Base-by-base conservation (phyloP, 352 stramenopile genomes). In the Peronospora destructor region DNA sequence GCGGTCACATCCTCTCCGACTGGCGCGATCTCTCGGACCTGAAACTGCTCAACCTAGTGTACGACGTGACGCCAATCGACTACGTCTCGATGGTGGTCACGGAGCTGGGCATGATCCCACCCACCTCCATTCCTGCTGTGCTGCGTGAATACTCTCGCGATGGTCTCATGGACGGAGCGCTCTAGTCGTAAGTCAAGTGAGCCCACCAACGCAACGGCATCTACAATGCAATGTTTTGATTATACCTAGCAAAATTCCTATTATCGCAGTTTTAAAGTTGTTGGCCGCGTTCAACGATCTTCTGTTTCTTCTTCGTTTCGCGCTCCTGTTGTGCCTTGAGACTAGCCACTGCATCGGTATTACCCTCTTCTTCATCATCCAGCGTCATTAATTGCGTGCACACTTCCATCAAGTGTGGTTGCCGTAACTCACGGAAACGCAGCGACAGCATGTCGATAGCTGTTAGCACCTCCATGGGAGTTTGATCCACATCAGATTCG, bases 81-180 rank as follows among this genome's bases (percentile, higher is more conserved):
- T 97, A 97, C 71, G 91, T 99, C 39, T 97, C 84, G 44, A 94
- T 96, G 50, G 92, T 99, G 33, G 90, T 98, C 29, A 99, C 96
- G 13, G 96, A 99, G 68, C 79, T 98, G 19, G 95, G 95, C 19
- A 97, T 99, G 69, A 88, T 99, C 39, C 96, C 96, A n/a, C 91
- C 95, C 2, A 97, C 93, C 30, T 98, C 91, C 59, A 91, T 98
- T 45, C 95, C 96, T 14, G 95, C 98, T 29, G 83, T 99, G 43
- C 70, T 99, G 45, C 78, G 95, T 49, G 96, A 99, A 67, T 90
- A 90, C 59, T 84, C 75, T 38, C 78, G 81, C 36, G 80, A 89
- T 42, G 69, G 65, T 5, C 59, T 85, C 26, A 62, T 74, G 44
- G 76, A 87, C 39, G 56, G 62, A 10, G 23, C 51, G 23, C 58